Evolutionary conservation across 2,329 filamentous ascomycete species (phyloP).

Genomic region (Drechmeria coniospora): DNA sequence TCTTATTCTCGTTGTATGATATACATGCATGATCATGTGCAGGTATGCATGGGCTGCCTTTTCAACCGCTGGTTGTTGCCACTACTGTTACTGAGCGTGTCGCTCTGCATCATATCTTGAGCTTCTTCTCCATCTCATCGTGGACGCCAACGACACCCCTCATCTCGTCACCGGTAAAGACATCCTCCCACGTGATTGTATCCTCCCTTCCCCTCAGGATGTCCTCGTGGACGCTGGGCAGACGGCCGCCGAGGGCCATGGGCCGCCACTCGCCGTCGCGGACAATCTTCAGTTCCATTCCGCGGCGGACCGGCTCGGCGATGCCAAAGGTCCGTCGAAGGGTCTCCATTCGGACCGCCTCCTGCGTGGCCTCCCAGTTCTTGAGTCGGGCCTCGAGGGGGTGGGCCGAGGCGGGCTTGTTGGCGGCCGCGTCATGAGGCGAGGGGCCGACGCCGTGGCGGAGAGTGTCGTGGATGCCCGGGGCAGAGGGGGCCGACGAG

Average conservation of each 20-base stretch:
- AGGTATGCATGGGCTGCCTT: too few species aligned
- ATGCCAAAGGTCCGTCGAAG: conserved; percentile 81
- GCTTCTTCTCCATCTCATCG: conserved; percentile 84
- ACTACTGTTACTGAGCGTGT: not conserved
- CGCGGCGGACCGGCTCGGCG: conserved; percentile 78
- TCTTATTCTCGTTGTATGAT: too few species aligned
- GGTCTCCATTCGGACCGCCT: conserved; percentile 72
- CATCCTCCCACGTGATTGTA: conserved; percentile 81
- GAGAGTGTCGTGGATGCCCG: conserved; percentile 85
- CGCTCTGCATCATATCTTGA: conserved; percentile 47
- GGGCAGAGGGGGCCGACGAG: conserved; percentile 72
- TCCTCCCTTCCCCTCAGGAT: conserved; percentile 68
- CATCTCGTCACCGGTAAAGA: conserved; percentile 68
- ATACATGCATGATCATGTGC: too few species aligned
- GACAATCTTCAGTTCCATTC: conserved; percentile 90
- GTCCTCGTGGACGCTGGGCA: conserved; percentile 68
- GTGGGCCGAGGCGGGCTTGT: conserved; percentile 48
- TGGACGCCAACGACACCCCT: conserved; percentile 60
- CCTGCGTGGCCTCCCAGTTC: conserved; percentile 82
- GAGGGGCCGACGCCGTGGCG: conserved; percentile 66
- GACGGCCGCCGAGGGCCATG: conserved; percentile 43
- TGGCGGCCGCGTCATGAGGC: conserved; percentile 28
- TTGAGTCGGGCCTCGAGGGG: conserved; percentile 83
- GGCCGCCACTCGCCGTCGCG: conserved; percentile 68
- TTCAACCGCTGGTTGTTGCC: too few species aligned